phyloP scores from a whole-genome alignment of 257 asterid genomes.

The Gentiana macrophylla region DNA sequence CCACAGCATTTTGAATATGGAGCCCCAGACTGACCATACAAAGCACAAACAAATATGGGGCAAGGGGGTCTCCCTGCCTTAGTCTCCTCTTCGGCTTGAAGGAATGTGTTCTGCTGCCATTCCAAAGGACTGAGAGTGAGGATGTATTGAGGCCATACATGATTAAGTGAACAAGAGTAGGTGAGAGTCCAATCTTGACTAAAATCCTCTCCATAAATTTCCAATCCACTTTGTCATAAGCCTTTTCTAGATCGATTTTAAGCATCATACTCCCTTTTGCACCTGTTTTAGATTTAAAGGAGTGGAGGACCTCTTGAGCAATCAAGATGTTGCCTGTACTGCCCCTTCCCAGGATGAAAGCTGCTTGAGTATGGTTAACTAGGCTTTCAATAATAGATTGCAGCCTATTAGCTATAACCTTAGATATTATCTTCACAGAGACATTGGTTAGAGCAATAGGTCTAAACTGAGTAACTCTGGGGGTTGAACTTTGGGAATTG shows the following conservation, averaged over 20 bases:
- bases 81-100: neutral
- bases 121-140: neutral
- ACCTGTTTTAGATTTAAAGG: slow-evolving; percentile 2
- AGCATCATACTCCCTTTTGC: too few relatives aligned
- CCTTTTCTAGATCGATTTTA: too few relatives aligned
- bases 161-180: neutral
- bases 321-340: slow-evolving; percentile 18
- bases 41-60: neutral
- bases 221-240: too few relatives aligned
- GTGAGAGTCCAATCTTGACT: neutral
- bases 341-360: too few relatives aligned
- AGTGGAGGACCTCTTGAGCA: too few relatives aligned
- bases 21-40: neutral
- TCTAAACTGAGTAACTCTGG: too few relatives aligned
- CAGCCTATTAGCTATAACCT: too few relatives aligned
- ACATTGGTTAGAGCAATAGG: too few relatives aligned
- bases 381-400: too few relatives aligned
- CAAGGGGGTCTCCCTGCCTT: neutral
- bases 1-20: neutral
- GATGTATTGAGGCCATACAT: neutral
- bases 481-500: too few relatives aligned
- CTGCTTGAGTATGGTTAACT: too few relatives aligned
- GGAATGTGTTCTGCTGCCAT: neutral
- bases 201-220: neutral
- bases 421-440: too few relatives aligned